Evolutionary conservation across 2,329 filamentous ascomycete genomes (phyloP).

Genomic region (Aspergillus oerlinghausenensis): DNA sequence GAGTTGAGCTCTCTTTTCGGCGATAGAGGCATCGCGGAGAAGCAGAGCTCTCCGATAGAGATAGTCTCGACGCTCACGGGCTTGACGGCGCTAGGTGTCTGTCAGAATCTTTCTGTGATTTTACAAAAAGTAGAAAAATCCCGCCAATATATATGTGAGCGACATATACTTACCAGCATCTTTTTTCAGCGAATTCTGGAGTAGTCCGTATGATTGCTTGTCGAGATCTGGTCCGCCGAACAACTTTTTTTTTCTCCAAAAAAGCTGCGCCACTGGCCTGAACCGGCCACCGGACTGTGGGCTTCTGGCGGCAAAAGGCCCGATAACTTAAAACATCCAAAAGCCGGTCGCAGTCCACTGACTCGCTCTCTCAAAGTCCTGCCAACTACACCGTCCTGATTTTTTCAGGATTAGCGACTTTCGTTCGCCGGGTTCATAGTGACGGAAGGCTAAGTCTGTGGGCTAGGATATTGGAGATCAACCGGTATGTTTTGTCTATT

Average conservation of each 20-base stretch:
- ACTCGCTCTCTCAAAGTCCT: constrained; percentile 6
- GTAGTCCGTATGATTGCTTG: constrained; percentile 4
- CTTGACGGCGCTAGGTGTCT: constrained; percentile 59
- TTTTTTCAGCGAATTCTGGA: constrained; percentile 12
- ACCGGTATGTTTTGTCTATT: background rate
- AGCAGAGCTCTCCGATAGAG: constrained; percentile 85
- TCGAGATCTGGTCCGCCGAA: constrained; percentile 17
- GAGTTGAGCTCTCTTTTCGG: constrained; percentile 82
- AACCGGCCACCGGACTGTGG: constrained; percentile 22
- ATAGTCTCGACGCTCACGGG: constrained; percentile 76
- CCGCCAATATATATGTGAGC: background rate
- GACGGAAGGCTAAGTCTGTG: constrained; percentile 19
- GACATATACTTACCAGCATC: constrained; percentile 28
- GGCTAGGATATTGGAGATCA: constrained; percentile 2
- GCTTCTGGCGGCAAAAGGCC: constrained; percentile 25
- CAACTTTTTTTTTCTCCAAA: constrained; percentile 37
- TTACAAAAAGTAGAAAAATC: background rate
- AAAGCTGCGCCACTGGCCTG: constrained; percentile 26
- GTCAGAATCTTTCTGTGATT: constrained; percentile 7
- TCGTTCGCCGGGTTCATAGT: constrained; percentile 18
- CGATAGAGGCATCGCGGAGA: constrained; percentile 85
- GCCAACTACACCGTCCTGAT: constrained; percentile 12
- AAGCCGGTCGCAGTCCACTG: constrained; percentile 16
- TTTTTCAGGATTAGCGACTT: constrained; percentile 13
- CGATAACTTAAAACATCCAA: constrained; percentile 15